A percentile compares a stretch with the other conserved stretches of the same genome.
phyloP scores from a whole-genome alignment of 495 filamentous ascomycete species.

The Trichoderma erinaceum region DNA sequence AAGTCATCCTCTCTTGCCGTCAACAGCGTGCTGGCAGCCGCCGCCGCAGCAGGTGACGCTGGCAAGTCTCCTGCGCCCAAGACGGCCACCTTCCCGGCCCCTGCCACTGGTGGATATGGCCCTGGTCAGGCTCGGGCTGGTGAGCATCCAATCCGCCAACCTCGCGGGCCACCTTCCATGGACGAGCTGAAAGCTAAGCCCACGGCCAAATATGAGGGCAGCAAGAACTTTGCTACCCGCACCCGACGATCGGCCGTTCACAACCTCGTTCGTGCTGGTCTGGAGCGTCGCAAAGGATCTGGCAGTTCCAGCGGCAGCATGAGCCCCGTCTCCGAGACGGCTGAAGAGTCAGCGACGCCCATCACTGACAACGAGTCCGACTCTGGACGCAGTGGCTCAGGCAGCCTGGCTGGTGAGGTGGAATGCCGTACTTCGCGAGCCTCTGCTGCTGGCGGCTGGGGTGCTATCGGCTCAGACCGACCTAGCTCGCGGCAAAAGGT shows the following conservation, averaged over 20 bases:
- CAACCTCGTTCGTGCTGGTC: conserved; percentile 83
- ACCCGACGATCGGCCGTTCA: conserved; percentile 87
- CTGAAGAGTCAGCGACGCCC: conserved; percentile 65
- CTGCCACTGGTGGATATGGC: conserved; percentile 80
- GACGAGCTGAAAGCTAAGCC: conserved; percentile 89
- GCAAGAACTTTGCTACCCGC: conserved; percentile 95
- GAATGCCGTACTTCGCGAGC: conserved; percentile 67
- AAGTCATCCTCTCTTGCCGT: conserved; percentile 75
- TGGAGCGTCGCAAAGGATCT: conserved; percentile 70
- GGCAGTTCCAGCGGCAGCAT: conserved; percentile 65
- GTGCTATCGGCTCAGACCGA: conserved; percentile 81
- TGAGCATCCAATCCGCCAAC: conserved; percentile 91
- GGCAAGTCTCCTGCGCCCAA: conserved; percentile 64
- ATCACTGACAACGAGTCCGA: conserved; percentile 76
- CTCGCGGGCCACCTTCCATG: conserved; percentile 82
- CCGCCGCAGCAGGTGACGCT: conserved; percentile 40
- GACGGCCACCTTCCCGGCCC: conserved; percentile 71
- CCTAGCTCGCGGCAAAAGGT: conserved; percentile 52
- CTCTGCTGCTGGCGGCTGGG: conserved; percentile 58
- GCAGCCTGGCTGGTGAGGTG: conserved; percentile 68
- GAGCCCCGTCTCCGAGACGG: conserved; percentile 78
- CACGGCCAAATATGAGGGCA: conserved; percentile 89
- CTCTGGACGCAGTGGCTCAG: conserved; percentile 69
- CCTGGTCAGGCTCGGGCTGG: conserved; percentile 89
- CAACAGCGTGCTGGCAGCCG: conserved; percentile 52